Percentiles rank a stretch among this genome's conserved stretches.
Evolutionary conservation across 2,329 filamentous ascomycete genomes (phyloP).

Genomic region (Helotiales sp.): DNA sequence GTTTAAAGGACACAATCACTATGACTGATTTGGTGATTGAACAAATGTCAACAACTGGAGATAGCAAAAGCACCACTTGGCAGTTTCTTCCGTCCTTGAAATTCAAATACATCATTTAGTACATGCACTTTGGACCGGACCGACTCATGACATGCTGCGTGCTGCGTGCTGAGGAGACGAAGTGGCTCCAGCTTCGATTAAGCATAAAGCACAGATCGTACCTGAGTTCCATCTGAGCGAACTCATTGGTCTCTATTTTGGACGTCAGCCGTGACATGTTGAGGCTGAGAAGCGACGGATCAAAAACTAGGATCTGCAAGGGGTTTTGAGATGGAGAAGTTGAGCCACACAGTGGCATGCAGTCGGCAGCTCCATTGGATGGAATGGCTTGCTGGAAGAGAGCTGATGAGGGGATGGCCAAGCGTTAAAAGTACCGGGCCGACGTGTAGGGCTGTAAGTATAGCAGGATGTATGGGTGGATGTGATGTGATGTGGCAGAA

Average conservation of each 20-base stretch:
- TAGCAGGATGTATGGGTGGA: background rate
- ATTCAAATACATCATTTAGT: too few species aligned
- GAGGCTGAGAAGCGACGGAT: constrained; percentile 23
- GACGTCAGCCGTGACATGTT: constrained; percentile 6
- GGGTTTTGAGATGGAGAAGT: background rate
- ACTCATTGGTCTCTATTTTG: constrained; percentile 24
- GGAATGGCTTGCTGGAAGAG: constrained; percentile 14
- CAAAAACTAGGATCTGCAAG: constrained; percentile 7
- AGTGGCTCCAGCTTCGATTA: constrained; percentile 24
- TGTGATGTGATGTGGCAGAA: too few species aligned
- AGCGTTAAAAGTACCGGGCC: constrained; percentile 10
- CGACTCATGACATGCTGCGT: constrained; percentile 8
- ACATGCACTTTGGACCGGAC: constrained; percentile 13
- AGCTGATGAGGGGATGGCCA: constrained; percentile 24
- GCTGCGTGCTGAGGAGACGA: constrained; percentile 5
- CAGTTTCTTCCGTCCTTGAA: too few species aligned
- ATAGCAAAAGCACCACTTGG: too few species aligned
- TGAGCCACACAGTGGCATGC: constrained; percentile 21
- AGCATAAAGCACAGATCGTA: constrained; percentile 26
- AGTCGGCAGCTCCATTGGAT: constrained; percentile 22
- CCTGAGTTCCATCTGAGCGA: background rate
- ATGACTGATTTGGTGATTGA: too few species aligned
- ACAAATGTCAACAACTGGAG: too few species aligned
- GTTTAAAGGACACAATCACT: too few species aligned
- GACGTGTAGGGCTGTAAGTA: too few species aligned